Evolutionary conservation across 2,329 filamentous ascomycete genomes (phyloP).

Genomic region (Verticillium zaregamsianum): DNA sequence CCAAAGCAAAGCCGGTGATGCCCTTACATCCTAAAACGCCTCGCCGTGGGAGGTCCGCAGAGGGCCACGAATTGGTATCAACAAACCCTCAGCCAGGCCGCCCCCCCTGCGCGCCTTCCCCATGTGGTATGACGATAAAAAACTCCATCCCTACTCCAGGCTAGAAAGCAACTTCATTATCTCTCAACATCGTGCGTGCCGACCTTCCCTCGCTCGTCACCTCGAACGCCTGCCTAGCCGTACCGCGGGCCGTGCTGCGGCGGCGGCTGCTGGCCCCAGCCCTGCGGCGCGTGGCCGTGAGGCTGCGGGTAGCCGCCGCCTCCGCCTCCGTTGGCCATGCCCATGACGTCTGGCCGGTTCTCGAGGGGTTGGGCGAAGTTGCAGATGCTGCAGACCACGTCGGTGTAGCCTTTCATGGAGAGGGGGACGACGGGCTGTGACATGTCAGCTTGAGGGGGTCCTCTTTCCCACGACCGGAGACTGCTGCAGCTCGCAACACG

Average conservation of each 20-base stretch:
- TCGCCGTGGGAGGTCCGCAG: background rate
- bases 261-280: constrained; percentile 21
- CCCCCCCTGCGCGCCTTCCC: background rate
- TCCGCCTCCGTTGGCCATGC: constrained; percentile 42
- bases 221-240: background rate
- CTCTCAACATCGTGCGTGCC: background rate
- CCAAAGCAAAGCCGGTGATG: background rate
- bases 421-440: constrained; percentile 66
- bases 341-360: constrained; percentile 51
- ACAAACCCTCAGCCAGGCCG: background rate
- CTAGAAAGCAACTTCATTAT: background rate
- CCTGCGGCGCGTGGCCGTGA: constrained; percentile 26
- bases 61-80: background rate
- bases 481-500: no score
- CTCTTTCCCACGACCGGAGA: background rate
- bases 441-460: no score
- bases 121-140: background rate
- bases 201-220: background rate
- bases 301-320: constrained; percentile 24
- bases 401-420: constrained; percentile 61
- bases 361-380: constrained; percentile 67
- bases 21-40: background rate
- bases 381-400: constrained; percentile 72
- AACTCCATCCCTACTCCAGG: background rate
- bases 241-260: constrained; percentile 6